phyloP scores from a whole-genome alignment of 31 red algal genomes.

The Odonthalia washingtoniensis region DNA sequence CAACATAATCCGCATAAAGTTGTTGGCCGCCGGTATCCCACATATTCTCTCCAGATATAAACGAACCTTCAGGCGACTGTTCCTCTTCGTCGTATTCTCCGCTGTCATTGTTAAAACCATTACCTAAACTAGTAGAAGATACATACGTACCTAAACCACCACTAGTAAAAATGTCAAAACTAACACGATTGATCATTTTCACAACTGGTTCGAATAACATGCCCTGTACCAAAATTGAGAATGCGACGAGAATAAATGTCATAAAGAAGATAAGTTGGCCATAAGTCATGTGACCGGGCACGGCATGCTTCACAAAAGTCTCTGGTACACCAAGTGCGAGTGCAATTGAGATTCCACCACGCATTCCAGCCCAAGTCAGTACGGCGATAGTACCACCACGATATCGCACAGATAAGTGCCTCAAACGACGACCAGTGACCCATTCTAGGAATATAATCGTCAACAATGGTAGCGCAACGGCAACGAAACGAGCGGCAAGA shows the following conservation, averaged over 20 bases:
- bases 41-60: neutral
- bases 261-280: conserved; percentile 94
- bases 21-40: neutral
- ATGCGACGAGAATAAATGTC: conserved; percentile 93
- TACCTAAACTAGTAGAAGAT: conserved; percentile 55
- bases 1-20: neutral
- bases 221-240: conserved; percentile 94
- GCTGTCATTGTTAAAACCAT: conserved; percentile 36
- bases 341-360: conserved; percentile 94
- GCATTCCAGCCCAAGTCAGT: conserved; percentile 93
- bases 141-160: conserved; percentile 68
- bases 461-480: conserved; percentile 77
- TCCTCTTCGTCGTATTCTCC: conserved; percentile 7
- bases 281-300: conserved; percentile 79
- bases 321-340: conserved; percentile 92
- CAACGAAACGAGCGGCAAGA: conserved; percentile 74
- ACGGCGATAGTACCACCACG: conserved; percentile 83
- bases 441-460: conserved; percentile 73
- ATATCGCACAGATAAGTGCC: conserved; percentile 77
- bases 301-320: conserved; percentile 74
- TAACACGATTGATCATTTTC: conserved; percentile 73
- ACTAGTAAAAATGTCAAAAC: conserved; percentile 65
- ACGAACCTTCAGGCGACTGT: neutral
- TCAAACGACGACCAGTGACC: conserved; percentile 57
- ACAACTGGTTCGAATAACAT: conserved; percentile 94